Conservation (phyloP, 2,329 filamentous ascomycete species). For the Cryphonectria naterciae region DNA sequence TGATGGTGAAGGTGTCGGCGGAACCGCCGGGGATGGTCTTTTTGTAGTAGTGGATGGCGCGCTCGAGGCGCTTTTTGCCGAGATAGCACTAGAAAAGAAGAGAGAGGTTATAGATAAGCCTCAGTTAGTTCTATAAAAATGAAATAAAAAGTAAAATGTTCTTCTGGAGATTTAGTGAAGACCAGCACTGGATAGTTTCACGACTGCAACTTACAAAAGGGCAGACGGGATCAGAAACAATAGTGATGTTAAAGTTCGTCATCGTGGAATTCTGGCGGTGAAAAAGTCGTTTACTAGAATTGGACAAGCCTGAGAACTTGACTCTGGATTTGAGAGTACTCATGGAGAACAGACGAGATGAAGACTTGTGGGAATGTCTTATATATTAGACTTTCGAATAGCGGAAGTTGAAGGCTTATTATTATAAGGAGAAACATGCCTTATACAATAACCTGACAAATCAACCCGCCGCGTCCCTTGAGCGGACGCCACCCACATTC, state of each 20-base stretch:
- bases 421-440: neutral
- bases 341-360: neutral
- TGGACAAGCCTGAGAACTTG: conserved; percentile 8
- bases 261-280: conserved; percentile 48
- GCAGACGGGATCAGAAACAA: conserved; percentile 82
- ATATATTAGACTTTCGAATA: neutral
- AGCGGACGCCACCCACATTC: conserved; percentile 8
- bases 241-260: conserved; percentile 76
- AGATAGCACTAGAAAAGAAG: conserved; percentile 66
- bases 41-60: conserved; percentile 70
- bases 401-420: neutral
- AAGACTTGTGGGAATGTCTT: neutral
- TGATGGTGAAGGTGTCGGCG: conserved; percentile 71
- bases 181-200: neutral
- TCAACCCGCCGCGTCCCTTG: neutral
- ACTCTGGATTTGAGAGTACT: neutral
- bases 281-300: conserved; percentile 14
- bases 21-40: conserved; percentile 60
- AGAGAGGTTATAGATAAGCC: conserved; percentile 30
- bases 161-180: neutral
- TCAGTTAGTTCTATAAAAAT: neutral
- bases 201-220: conserved; percentile 52
- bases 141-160: too few species aligned
- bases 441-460: conserved; percentile 20
- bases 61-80: conserved; percentile 74